Evolutionary conservation across 768 basidiomycete genomes (phyloP).

Genomic region (Rhizopogon vinicolor): DNA sequence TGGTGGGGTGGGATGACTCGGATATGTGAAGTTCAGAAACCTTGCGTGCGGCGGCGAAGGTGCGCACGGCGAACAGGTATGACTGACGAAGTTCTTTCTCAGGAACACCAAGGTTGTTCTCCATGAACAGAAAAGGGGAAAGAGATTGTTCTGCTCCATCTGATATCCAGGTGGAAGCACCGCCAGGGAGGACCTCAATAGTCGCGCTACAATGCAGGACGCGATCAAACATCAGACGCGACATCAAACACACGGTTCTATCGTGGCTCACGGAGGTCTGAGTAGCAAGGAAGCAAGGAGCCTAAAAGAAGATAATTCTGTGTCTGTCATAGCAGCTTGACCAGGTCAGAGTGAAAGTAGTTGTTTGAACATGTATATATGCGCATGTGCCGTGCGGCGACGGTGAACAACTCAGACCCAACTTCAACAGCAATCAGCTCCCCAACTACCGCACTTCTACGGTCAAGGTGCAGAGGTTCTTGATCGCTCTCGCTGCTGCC

Average conservation of each 20-base stretch:
- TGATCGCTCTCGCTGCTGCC: too few relatives aligned
- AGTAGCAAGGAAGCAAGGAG: slow-evolving; percentile 20
- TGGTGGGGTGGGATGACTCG: slow-evolving; percentile 2
- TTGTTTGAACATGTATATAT: too few relatives aligned
- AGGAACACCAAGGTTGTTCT: slow-evolving; percentile 63
- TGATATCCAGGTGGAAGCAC: slow-evolving; percentile 40
- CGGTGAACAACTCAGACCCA: too few relatives aligned
- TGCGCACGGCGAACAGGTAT: slow-evolving; percentile 40
- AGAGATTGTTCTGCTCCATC: slow-evolving; percentile 18
- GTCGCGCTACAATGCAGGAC: slow-evolving; percentile 26
- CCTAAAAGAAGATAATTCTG: slow-evolving; percentile 9
- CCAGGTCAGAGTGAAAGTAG: neutral
- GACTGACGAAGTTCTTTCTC: slow-evolving; percentile 49
- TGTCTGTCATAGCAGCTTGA: neutral
- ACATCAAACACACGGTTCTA: neutral
- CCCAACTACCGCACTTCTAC: slow-evolving; percentile 5
- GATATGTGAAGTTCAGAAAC: neutral
- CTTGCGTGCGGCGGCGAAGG: slow-evolving; percentile 28
- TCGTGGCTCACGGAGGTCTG: slow-evolving; percentile 21
- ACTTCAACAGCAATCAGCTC: neutral
- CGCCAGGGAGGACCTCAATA: slow-evolving; percentile 62
- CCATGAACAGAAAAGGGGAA: slow-evolving; percentile 51
- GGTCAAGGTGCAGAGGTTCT: slow-evolving; percentile 1
- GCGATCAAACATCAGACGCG: neutral
- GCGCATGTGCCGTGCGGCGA: too few relatives aligned